Evolutionary conservation across 495 filamentous ascomycete genomes (phyloP).

Genomic region (Pyrenula aspistea): DNA sequence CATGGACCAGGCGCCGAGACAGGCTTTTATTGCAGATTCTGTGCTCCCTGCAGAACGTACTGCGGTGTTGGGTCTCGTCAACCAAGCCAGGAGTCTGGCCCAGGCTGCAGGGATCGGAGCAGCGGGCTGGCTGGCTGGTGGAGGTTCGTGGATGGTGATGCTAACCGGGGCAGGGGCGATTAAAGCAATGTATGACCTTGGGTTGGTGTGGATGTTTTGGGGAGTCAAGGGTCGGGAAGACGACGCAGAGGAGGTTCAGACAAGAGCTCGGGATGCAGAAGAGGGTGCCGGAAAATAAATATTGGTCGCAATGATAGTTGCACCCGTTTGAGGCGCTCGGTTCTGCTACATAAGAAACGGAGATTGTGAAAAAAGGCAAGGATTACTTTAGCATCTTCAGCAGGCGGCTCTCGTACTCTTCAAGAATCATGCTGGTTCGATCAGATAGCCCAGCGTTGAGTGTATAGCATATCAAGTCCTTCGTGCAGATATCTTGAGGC

Average conservation of each 20-base stretch:
- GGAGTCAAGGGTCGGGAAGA: not conserved
- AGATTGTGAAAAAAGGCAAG: too few relatives aligned
- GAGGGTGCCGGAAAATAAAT: too few relatives aligned
- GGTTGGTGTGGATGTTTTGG: slow-evolving; percentile 31
- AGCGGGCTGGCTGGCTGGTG: slow-evolving; percentile 54
- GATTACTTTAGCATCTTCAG: too few relatives aligned
- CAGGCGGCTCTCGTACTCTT: too few relatives aligned
- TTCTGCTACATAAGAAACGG: too few relatives aligned
- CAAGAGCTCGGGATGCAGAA: too few relatives aligned
- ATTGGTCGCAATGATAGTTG: too few relatives aligned
- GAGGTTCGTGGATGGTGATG: slow-evolving; percentile 51
- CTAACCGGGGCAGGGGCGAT: slow-evolving; percentile 61
- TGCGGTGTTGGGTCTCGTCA: slow-evolving; percentile 61
- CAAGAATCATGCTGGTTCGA: too few relatives aligned
- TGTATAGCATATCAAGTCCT: too few relatives aligned
- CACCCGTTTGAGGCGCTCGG: too few relatives aligned
- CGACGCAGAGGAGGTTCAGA: not conserved
- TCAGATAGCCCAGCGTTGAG: too few relatives aligned
- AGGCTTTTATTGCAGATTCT: slow-evolving; percentile 65
- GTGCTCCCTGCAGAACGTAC: slow-evolving; percentile 65
- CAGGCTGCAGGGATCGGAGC: slow-evolving; percentile 53
- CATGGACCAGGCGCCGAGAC: slow-evolving; percentile 75
- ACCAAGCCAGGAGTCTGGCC: slow-evolving; percentile 52
- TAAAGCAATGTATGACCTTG: slow-evolving; percentile 62
- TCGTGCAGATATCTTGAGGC: too few relatives aligned